Conservation (phyloP, 2,329 filamentous ascomycete genomes). For the Nemania serpens region DNA sequence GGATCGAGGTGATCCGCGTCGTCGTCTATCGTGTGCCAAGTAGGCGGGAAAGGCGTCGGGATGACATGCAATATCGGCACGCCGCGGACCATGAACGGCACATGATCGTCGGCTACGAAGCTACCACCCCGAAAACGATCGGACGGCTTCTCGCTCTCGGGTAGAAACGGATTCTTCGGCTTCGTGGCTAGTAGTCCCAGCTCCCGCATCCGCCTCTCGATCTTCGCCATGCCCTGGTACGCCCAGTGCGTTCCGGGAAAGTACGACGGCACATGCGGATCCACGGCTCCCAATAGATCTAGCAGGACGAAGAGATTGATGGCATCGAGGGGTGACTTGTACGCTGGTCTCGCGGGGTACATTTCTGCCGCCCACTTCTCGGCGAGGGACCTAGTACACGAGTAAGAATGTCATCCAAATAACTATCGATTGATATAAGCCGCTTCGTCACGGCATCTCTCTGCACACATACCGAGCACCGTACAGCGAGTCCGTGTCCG, state of each 20-base stretch:
- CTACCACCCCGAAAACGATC: conserved; percentile 51
- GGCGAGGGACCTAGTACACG: conserved; percentile 65
- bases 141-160: conserved; percentile 61
- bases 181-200: conserved; percentile 60
- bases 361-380: conserved; percentile 75
- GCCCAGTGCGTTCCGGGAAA: conserved; percentile 94
- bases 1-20: conserved; percentile 84
- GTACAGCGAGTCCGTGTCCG: conserved; percentile 81
- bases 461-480: conserved; percentile 69
- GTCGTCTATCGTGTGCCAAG: conserved; percentile 88
- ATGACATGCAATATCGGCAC: conserved; percentile 92
- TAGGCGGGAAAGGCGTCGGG: conserved; percentile 75
- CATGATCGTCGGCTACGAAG: conserved; percentile 81
- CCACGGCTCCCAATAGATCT: conserved; percentile 76
- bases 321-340: conserved; percentile 72
- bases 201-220: conserved; percentile 75
- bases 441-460: background rate
- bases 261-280: conserved; percentile 79
- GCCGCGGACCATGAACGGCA: conserved; percentile 85
- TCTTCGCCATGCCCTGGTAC: conserved; percentile 73
- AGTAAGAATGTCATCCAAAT: too few species aligned
- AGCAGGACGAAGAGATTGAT: conserved; percentile 92
- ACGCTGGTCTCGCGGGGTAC: conserved; percentile 75
- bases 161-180: conserved; percentile 63
- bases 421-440: too few species aligned